Base-by-base conservation (phyloP, 164 flowering plant species). In the Nelumbo lutea region DNA sequence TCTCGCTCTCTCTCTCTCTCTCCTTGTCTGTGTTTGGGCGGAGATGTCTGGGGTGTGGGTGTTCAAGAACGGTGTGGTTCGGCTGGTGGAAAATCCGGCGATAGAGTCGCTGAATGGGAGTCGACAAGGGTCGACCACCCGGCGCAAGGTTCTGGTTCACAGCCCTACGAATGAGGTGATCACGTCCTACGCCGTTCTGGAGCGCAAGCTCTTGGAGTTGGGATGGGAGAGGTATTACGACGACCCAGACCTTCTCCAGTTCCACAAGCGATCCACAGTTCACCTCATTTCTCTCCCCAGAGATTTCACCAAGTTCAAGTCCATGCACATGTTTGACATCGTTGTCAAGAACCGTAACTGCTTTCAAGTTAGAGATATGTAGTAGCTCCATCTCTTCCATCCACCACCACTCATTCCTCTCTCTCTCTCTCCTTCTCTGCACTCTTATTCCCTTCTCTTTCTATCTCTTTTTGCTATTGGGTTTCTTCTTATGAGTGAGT, bases 171-270 rank as follows among this genome's bases (percentile, higher is more conserved):
- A 82, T 45, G 95, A 94, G 46, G 88, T 88, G 1, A 87, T 94
- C 0, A 77, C 86, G 0, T 88, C 95, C 0, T 94, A 90, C 66
- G 66, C 78, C 0, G 74, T 63, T 6, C 83, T 94, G 1, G 93
- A 88, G 62, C 56, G 79, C 9, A 87, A 83, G 75, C 78, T 94
- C 0, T 27, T 13, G 2, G 68, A 76, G 0, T 82, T 91, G 0
- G 98, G 98, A 0, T 94, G 98, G 98, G 93, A 91, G 75, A 74
- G 97, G 75, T 91, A 94, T 76, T 83, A 90, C 62, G 88, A 88
- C 58, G 92, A 94, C 53, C 88, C 89, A 0, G 86, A 84, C 45
- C 89, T 94, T 6, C 86, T 87, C 48, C 97, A 94, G 73, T 94
- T 84, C 83, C 98, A 94, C 75, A 94, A 90, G 74, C 68, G 83